Base-by-base conservation (phyloP, 2,329 filamentous ascomycete genomes). In the Epichloe uncinata region DNA sequence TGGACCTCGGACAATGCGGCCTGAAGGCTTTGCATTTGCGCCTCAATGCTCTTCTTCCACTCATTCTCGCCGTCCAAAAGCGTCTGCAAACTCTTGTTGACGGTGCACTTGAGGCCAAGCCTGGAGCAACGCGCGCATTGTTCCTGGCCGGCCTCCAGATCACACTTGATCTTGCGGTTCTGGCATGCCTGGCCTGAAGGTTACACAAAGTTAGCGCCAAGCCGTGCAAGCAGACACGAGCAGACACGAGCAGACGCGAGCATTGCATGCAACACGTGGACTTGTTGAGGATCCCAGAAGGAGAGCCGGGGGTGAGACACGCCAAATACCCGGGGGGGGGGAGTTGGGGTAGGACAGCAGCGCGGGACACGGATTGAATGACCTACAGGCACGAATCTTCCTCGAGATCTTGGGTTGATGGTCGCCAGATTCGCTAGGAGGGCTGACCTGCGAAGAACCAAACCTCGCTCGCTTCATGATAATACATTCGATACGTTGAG, bases 41-140 rank as follows among this genome's bases (percentile, higher is more conserved):
- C 49, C 44, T 64, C 61, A 51, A 64, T 62, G 41, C 54, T 54
- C 34, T 49, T 55, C 52, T 61, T 63, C 64, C 64, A 75, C 68
- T 70, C 64, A 54, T 71, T 68, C 61, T 76, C 74, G 47, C 74
- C 73, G 44, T 77, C 73, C 18, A 77, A 66, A 42, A 78, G 70
- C 50, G 73, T 74, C 57, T 78, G 75, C 18, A 75, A 69, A 57
- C 73, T 77, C 59, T 76, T 73, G 56, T 78, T 77, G 35, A 77
- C 70, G 8, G 75, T 65, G 55, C 74, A 78, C 52, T 72, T 69
- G 40, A 77, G 64, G 9, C 72, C 70, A 22, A 72, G 70, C 40
- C 72, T 70, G 34, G 66, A 58, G 55, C 75, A 78, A 55, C 75
- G 69, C 8, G 66, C 67, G 58, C 74, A 78, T 50, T 65, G 68